phyloP scores from a whole-genome alignment of 495 filamentous ascomycete species.

The Penicillium pulvis region DNA sequence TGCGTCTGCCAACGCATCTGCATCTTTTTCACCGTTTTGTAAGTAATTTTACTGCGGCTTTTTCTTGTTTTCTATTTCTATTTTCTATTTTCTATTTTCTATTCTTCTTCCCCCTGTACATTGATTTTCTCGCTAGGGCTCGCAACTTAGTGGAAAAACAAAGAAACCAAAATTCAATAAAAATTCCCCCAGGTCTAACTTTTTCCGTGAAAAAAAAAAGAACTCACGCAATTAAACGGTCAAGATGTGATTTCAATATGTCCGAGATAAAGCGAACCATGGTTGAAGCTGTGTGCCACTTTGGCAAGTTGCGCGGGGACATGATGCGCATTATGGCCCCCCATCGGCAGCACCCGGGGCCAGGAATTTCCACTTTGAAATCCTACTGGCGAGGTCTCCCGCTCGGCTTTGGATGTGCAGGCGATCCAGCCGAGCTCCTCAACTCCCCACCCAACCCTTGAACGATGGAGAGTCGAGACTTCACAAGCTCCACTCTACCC shows the following conservation, averaged over 20 bases:
- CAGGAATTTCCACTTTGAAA: constrained; percentile 7
- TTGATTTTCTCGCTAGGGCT: background rate
- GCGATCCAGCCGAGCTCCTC: constrained; percentile 7
- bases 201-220: background rate
- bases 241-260: constrained; percentile 1
- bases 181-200: background rate
- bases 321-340: constrained; percentile 12
- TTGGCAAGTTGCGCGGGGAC: constrained; percentile 9
- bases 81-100: background rate
- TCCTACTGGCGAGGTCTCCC: background rate
- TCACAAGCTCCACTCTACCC: constrained; percentile 8
- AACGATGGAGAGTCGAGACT: constrained; percentile 8
- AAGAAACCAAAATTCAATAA: background rate
- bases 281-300: constrained; percentile 12
- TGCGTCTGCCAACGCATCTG: constrained; percentile 29
- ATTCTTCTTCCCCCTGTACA: background rate
- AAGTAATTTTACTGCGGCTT: constrained; percentile 8
- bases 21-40: constrained; percentile 11
- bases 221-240: too few relatives aligned
- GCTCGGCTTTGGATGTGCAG: constrained; percentile 7
- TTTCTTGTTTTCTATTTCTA: background rate
- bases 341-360: constrained; percentile 22
- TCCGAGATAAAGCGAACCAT: constrained; percentile 22
- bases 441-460: constrained; percentile 2
- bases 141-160: background rate